Conservation (phyloP, 805 yeast genomes). For the Wickerhamiella azymoides region DNA sequence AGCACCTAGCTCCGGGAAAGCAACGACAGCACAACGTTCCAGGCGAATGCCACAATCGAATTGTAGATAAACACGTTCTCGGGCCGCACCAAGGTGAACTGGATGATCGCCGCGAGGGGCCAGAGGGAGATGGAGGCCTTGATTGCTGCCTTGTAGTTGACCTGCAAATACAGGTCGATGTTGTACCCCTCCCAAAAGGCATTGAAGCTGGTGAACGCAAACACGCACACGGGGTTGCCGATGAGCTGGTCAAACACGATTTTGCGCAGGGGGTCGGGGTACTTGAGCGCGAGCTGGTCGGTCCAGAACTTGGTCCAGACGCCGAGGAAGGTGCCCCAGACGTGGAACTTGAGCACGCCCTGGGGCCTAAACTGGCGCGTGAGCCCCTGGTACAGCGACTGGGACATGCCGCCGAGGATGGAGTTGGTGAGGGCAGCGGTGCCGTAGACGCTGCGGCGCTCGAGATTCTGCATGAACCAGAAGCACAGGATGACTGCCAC, state of each 20-base stretch:
- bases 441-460: slow-evolving; percentile 19
- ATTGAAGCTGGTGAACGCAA: slow-evolving; percentile 22
- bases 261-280: slow-evolving; percentile 15
- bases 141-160: slow-evolving; percentile 18
- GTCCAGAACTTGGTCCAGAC: slow-evolving; percentile 28
- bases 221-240: slow-evolving; percentile 25
- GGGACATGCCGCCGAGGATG: slow-evolving; percentile 23
- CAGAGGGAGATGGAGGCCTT: slow-evolving; percentile 18
- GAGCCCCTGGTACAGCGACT: slow-evolving; percentile 22
- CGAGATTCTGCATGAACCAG: slow-evolving; percentile 18
- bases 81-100: slow-evolving; percentile 16
- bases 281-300: slow-evolving; percentile 20
- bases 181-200: slow-evolving; percentile 28
- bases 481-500: slow-evolving; percentile 16
- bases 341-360: slow-evolving; percentile 23
- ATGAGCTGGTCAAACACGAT: slow-evolving; percentile 23
- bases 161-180: slow-evolving; percentile 21
- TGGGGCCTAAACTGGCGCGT: slow-evolving; percentile 15
- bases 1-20: not conserved
- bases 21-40: slow-evolving; percentile 22
- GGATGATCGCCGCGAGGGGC: slow-evolving; percentile 19
- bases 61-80: slow-evolving; percentile 18
- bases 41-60: slow-evolving; percentile 15
- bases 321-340: slow-evolving; percentile 27
- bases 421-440: slow-evolving; percentile 23